Evolutionary conservation across 352 stramenopile species (phyloP).

Genomic region (Globisporangium irregulare): DNA sequence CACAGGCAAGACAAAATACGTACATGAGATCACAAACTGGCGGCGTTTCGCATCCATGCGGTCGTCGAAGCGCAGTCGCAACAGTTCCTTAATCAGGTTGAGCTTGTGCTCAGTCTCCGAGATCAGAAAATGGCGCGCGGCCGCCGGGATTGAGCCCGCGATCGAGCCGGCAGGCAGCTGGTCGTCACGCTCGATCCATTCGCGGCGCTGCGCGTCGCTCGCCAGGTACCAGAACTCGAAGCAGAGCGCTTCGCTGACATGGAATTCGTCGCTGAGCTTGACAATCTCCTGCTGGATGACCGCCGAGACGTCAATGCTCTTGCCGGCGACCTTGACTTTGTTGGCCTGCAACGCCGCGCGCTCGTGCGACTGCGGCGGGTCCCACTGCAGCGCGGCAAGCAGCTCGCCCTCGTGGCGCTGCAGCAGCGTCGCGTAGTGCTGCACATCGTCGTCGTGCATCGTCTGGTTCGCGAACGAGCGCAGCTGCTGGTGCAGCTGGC

Average conservation of each 20-base stretch:
- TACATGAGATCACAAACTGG: slow-evolving; percentile 59
- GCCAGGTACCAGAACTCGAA: slow-evolving; percentile 79
- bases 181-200: slow-evolving; percentile 71
- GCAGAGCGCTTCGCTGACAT: slow-evolving; percentile 55
- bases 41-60: slow-evolving; percentile 48
- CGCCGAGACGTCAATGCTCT: slow-evolving; percentile 68
- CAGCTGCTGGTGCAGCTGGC: slow-evolving; percentile 71
- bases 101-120: slow-evolving; percentile 78
- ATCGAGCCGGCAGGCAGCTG: slow-evolving; percentile 46
- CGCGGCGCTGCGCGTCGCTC: slow-evolving; percentile 61
- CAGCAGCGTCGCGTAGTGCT: slow-evolving; percentile 55
- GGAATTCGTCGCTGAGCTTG: slow-evolving; percentile 79
- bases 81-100: slow-evolving; percentile 69
- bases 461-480: slow-evolving; percentile 58
- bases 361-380: slow-evolving; percentile 37
- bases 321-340: slow-evolving; percentile 53
- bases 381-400: slow-evolving; percentile 36
- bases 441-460: slow-evolving; percentile 60
- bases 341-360: slow-evolving; percentile 64
- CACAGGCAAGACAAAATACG: slow-evolving; percentile 2
- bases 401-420: slow-evolving; percentile 40
- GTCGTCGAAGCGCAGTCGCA: slow-evolving; percentile 63
- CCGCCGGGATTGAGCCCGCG: slow-evolving; percentile 53
- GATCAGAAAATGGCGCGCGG: slow-evolving; percentile 71
- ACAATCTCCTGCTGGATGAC: slow-evolving; percentile 81